Percentiles rank a stretch among this genome's conserved stretches.
phyloP scores from a whole-genome alignment of 2,329 filamentous ascomycete species.

The Penicillium olsonii region DNA sequence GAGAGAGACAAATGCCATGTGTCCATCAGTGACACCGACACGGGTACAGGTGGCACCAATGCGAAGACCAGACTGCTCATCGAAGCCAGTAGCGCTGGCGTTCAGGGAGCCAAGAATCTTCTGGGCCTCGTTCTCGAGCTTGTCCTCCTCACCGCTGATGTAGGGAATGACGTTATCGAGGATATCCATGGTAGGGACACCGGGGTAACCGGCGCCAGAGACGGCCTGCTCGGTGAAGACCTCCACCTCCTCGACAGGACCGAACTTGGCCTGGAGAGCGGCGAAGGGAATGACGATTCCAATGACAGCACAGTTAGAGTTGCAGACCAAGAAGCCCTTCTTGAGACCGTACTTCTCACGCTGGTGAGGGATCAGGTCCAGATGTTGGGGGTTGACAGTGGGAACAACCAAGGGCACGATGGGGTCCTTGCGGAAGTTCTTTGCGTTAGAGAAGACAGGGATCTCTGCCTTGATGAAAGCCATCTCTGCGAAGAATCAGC shows the following conservation, averaged over 20 bases:
- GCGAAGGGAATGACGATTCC: conserved; percentile 94
- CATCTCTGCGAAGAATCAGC: conserved; percentile 62
- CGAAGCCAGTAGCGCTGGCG: conserved; percentile 69
- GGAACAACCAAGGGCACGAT: conserved; percentile 91
- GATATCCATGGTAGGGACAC: conserved; percentile 86
- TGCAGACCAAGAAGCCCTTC: conserved; percentile 93
- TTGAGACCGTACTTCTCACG: conserved; percentile 69
- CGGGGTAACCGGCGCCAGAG: conserved; percentile 73
- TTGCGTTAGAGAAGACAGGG: conserved; percentile 94
- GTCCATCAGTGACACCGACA: conserved; percentile 91
- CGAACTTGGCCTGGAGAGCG: conserved; percentile 82
- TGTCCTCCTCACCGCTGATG: conserved; percentile 93
- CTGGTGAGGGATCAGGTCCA: conserved; percentile 88
- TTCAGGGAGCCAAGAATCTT: conserved; percentile 87
- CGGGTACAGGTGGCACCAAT: conserved; percentile 90
- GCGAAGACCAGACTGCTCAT: conserved; percentile 71
- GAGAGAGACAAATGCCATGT: conserved; percentile 91
- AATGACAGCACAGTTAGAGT: conserved; percentile 97
- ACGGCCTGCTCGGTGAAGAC: conserved; percentile 96
- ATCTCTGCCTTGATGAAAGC: conserved; percentile 86
- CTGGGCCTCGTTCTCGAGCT: conserved; percentile 89
- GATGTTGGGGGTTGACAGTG: conserved; percentile 86
- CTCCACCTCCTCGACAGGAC: conserved; percentile 71
- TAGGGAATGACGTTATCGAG: conserved; percentile 94
- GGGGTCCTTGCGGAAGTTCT: conserved; percentile 91